Evolutionary conservation across 2,329 filamentous ascomycete genomes (phyloP), one percentile per base, ranked within the genome.

Genomic region (Aspergillus tanneri): DNA sequence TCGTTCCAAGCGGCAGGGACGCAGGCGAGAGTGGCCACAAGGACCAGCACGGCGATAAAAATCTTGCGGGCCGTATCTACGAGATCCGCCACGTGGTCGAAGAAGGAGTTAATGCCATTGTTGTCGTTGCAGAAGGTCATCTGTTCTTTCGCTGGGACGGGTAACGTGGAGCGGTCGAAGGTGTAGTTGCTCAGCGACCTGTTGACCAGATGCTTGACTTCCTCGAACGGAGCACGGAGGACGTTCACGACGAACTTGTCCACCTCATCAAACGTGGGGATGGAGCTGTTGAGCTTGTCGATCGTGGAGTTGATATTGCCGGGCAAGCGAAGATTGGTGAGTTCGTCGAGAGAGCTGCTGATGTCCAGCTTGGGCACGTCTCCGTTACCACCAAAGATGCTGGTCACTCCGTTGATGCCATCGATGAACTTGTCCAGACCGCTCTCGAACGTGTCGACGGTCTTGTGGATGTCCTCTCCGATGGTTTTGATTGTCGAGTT

Each of bases 61-160:
- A 86, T 81, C 52, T 84, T 88, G 62, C 84, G 83, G 38, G 88
- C 87, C 16, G 80, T 79, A 45, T 78, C 72, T n/a, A 86, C 81
- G 36, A 90, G 76, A 21, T 81, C 72, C 42, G 83, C 82, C 1
- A 97, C 76, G 10, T 77, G 77, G 47, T 85, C 75, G 69, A 99
- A 99, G 75, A 97, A 97, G 55, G 84, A 77, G 63, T 85, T 83
- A 69, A 99, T 87, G 24, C 81, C 83, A 56, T 88, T 80, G 71
- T 93, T 90, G 64, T 90, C 83, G 34, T 89, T 89, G 75, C 93
- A 99, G 73, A 99, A 97, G 1, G 80, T 85, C 44, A 99, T 77
- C 28, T 83, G 75, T 68, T 95, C 80, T 73, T 95, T 96, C 59
- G 85, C 74, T 1, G 93, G 90, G 2, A 96, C 79, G 0, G 91